Percentiles rank a stretch among this genome's conserved stretches.
phyloP scores from a whole-genome alignment of 106 monocot species.

The Allium cepa region DNA sequence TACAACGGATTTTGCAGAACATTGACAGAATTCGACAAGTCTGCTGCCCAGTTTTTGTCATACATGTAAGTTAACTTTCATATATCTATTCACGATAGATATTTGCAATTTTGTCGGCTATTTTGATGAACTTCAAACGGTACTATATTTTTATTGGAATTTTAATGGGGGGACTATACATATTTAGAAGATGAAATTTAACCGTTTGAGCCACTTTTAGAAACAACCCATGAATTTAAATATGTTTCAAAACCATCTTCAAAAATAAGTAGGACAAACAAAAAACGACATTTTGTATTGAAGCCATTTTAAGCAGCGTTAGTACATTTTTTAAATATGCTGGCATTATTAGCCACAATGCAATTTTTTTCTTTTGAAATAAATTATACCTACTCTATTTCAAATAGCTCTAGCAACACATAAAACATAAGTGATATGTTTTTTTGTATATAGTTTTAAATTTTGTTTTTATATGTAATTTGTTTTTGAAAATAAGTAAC shows the following conservation, averaged over 20 bases:
- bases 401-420: no score
- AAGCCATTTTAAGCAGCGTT: no score
- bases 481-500: background rate
- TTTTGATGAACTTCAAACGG: background rate
- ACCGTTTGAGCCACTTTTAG: no score
- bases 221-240: background rate
- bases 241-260: background rate
- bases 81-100: background rate
- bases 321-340: no score
- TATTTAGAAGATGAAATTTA: no score
- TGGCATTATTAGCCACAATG: no score
- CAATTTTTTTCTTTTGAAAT: no score
- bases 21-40: constrained; percentile 84
- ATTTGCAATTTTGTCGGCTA: background rate
- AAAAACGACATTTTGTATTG: no score
- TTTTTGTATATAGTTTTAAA: background rate
- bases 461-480: background rate
- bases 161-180: background rate
- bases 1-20: constrained; percentile 46
- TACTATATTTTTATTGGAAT: background rate
- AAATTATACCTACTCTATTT: no score
- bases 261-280: no score
- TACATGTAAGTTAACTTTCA: constrained; percentile 61
- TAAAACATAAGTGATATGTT: no score
- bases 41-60: constrained; percentile 69